These are phyloP conservation scores for Boletus reticuloceps DNA, from an alignment of 768 basidiomycete species.

Conservation along the genomic window DNA sequence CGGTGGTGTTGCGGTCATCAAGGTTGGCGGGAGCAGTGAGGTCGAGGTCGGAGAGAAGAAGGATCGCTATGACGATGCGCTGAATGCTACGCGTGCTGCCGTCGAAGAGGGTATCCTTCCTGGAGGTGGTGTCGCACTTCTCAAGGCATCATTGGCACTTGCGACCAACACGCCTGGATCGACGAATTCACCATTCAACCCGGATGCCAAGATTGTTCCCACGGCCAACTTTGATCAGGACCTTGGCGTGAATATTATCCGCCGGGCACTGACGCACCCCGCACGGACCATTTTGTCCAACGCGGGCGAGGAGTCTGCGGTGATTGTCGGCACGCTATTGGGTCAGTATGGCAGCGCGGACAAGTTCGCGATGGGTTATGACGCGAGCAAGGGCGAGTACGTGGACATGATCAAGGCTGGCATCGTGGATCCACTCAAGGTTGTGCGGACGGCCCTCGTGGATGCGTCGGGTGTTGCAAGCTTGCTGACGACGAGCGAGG, in stretches of 20 bases:
- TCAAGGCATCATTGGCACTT: constrained; percentile 78
- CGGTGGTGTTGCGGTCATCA: constrained; percentile 83
- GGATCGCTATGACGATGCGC: constrained; percentile 95
- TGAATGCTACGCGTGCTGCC: constrained; percentile 95
- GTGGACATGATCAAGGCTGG: constrained; percentile 93
- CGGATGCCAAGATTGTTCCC: constrained; percentile 64
- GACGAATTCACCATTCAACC: constrained; percentile 45
- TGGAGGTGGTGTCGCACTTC: constrained; percentile 90
- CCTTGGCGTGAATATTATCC: constrained; percentile 89
- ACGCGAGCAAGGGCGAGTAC: constrained; percentile 89
- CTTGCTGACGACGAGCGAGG: constrained; percentile 90
- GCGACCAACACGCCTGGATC: constrained; percentile 49
- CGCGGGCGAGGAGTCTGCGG: constrained; percentile 91
- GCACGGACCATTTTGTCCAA: constrained; percentile 88
- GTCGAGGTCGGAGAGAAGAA: constrained; percentile 99
- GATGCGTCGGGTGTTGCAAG: constrained; percentile 94
- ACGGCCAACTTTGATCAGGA: constrained; percentile 56
- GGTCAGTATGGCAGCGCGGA: constrained; percentile 65
- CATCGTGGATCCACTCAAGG: constrained; percentile 95
- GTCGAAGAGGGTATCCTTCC: constrained; percentile 99
- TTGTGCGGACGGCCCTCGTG: constrained; percentile 88
- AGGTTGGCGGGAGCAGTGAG: constrained; percentile 90
- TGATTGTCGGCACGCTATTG: constrained; percentile 87
- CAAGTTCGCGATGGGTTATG: constrained; percentile 86
- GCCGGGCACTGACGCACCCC: constrained; percentile 86